Conservation (phyloP, 805 yeast species). For the Starmerella vaccinii region DNA sequence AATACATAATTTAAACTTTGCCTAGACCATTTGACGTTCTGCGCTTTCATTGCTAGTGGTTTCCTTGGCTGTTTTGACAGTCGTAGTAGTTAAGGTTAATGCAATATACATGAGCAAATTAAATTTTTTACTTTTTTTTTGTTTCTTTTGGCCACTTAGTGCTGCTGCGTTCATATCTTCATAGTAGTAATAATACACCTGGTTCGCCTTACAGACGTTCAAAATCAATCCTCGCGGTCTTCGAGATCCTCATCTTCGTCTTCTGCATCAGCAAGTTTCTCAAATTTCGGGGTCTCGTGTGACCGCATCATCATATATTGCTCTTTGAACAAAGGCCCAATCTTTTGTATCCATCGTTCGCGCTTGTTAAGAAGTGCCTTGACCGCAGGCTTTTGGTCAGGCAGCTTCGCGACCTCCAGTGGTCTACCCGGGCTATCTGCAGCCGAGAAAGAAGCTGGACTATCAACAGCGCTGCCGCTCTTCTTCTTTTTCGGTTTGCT, state of each 20-base stretch:
- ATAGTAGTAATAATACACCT: background rate
- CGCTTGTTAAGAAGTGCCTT: slow-evolving; percentile 77
- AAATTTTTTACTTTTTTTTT: background rate
- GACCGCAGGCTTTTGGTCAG: slow-evolving; percentile 67
- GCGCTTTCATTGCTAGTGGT: no score
- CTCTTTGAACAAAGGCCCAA: slow-evolving; percentile 73
- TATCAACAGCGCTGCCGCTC: slow-evolving; percentile 6
- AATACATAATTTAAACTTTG: no score
- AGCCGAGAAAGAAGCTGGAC: slow-evolving; percentile 6
- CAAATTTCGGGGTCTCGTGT: slow-evolving; percentile 55
- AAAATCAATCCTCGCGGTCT: slow-evolving; percentile 12
- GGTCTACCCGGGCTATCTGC: slow-evolving; percentile 13
- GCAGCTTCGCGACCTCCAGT: slow-evolving; percentile 28
- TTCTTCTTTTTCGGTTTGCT: slow-evolving; percentile 41
- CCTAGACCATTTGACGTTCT: background rate
- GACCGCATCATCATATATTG: slow-evolving; percentile 63
- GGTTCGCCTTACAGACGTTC: background rate
- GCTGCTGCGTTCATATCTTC: no score
- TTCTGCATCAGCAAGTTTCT: slow-evolving; percentile 36
- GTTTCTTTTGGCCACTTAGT: background rate
- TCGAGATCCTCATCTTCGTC: slow-evolving; percentile 22
- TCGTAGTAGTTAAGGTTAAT: no score
- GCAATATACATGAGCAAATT: no score
- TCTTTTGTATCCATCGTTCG: slow-evolving; percentile 73
- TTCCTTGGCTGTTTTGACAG: no score